phyloP scores from a whole-genome alignment of 116 monocot genomes.

The Phalaenopsis hybrid region DNA sequence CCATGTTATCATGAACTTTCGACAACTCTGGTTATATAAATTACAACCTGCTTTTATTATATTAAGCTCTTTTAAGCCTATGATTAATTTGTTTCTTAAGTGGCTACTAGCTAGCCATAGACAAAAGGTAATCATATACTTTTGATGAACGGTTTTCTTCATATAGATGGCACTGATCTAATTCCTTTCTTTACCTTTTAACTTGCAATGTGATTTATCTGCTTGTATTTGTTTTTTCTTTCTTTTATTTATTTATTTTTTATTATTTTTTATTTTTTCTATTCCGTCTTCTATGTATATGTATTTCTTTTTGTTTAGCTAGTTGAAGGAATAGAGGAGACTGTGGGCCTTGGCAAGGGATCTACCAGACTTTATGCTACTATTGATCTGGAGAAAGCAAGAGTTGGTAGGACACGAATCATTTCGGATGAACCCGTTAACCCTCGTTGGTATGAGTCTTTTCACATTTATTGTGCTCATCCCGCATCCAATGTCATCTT shows the following conservation, averaged over 20 bases:
- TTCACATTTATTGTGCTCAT: conserved; percentile 26
- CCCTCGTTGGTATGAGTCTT: conserved; percentile 27
- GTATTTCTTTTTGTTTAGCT: conserved; percentile 7
- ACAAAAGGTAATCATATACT: too few relatives aligned
- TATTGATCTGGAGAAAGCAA: conserved; percentile 23
- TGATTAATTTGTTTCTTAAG: too few relatives aligned
- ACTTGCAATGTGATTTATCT: background rate
- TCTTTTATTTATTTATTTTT: background rate
- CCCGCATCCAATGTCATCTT: conserved; percentile 20
- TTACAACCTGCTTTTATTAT: too few relatives aligned
- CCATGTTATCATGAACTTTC: too few relatives aligned
- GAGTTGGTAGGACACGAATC: conserved; percentile 21
- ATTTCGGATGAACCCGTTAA: conserved; percentile 22
- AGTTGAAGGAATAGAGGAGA: conserved; percentile 25
- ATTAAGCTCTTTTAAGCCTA: background rate
- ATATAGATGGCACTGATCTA: background rate
- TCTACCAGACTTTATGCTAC: conserved; percentile 25
- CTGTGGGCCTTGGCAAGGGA: conserved; percentile 23
- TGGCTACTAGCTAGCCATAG: too few relatives aligned
- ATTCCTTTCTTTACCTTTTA: background rate
- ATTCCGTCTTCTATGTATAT: background rate
- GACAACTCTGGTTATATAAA: too few relatives aligned
- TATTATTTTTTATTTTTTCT: background rate
- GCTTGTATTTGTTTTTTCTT: background rate
- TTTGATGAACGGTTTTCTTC: background rate